These are phyloP conservation scores for Claviceps arundinis DNA, from an alignment of 2,329 filamentous ascomycete species.

Conservation along the genomic window DNA sequence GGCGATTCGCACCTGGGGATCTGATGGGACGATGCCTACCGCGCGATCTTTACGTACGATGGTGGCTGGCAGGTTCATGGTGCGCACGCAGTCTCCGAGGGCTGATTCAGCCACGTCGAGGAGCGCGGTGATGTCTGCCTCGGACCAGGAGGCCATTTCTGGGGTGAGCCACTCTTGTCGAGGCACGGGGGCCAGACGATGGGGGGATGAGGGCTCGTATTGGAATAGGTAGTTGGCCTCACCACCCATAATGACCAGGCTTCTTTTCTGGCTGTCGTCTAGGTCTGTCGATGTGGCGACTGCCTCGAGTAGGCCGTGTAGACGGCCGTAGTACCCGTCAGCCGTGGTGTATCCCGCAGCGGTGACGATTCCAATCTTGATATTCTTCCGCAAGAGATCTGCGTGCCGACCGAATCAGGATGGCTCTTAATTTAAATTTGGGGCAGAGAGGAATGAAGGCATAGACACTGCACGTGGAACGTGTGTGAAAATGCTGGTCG, in stretches of 20 bases:
- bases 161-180: slow-evolving; percentile 59
- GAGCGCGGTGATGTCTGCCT: slow-evolving; percentile 64
- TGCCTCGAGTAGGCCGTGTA: slow-evolving; percentile 76
- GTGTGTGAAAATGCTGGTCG: too few relatives aligned
- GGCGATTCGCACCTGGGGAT: slow-evolving; percentile 51
- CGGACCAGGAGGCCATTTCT: slow-evolving; percentile 65
- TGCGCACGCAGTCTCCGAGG: slow-evolving; percentile 66
- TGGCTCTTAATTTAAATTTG: neutral
- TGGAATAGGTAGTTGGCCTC: slow-evolving; percentile 93
- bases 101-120: slow-evolving; percentile 81
- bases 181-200: slow-evolving; percentile 56
- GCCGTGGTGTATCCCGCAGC: slow-evolving; percentile 90
- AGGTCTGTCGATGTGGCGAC: slow-evolving; percentile 48
- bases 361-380: slow-evolving; percentile 88
- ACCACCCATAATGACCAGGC: slow-evolving; percentile 83
- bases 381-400: slow-evolving; percentile 62
- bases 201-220: slow-evolving; percentile 50
- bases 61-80: slow-evolving; percentile 64
- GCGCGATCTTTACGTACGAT: slow-evolving; percentile 82
- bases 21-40: slow-evolving; percentile 59
- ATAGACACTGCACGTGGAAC: neutral
- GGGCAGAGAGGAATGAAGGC: neutral
- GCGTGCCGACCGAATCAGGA: neutral
- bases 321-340: slow-evolving; percentile 70
- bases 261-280: slow-evolving; percentile 54